Conservation (phyloP, 2,329 filamentous ascomycete genomes). For the Penicillium sp. region DNA sequence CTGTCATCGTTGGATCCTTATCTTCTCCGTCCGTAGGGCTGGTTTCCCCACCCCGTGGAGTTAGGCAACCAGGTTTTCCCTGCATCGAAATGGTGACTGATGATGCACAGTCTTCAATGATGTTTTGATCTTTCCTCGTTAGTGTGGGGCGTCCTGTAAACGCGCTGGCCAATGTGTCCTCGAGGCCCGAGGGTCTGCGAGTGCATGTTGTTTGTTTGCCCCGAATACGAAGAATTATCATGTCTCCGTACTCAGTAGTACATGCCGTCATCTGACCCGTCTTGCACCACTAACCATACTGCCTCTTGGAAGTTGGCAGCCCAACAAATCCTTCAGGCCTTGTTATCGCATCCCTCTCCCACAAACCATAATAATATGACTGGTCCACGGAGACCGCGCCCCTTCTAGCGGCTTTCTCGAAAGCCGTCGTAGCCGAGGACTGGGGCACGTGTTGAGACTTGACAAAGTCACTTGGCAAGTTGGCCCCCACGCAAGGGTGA, state of each 20-base stretch:
- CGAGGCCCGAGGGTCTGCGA: background rate
- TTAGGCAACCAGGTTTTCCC: conserved; percentile 11
- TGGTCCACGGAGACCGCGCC: background rate
- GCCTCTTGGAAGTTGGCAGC: background rate
- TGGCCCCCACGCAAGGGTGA: conserved; percentile 5
- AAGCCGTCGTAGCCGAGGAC: conserved; percentile 14
- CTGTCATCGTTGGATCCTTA: background rate
- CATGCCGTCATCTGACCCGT: background rate
- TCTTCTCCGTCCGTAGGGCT: conserved; percentile 1
- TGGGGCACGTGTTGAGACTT: conserved; percentile 1
- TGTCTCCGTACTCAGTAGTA: no score
- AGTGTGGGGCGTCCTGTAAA: conserved; percentile 8
- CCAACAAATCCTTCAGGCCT: background rate
- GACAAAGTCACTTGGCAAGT: background rate
- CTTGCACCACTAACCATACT: background rate
- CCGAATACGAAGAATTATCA: background rate
- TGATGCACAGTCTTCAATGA: background rate
- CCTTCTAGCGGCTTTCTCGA: conserved; percentile 33
- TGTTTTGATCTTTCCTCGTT: conserved; percentile 1
- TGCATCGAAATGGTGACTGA: background rate
- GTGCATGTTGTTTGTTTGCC: background rate
- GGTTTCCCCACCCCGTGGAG: conserved; percentile 2
- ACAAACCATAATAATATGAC: conserved; percentile 13
- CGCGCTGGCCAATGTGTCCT: conserved; percentile 3
- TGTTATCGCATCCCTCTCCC: background rate